Base-by-base conservation (phyloP, 139 green algal species). In the Micractinium conductrix region DNA sequence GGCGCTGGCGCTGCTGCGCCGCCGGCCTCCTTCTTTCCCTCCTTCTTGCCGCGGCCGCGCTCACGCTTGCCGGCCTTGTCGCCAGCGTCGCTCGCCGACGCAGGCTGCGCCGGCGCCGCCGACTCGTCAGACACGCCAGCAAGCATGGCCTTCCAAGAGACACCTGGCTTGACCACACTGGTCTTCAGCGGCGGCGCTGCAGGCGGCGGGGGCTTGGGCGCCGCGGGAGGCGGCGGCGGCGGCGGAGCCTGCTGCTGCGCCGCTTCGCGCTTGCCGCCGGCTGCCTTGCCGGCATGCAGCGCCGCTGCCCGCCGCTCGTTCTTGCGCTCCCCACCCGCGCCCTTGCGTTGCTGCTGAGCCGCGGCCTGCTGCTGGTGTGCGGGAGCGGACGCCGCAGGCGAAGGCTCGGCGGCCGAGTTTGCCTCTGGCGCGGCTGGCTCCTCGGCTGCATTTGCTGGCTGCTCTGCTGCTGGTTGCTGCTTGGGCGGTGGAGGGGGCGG, bases 131-230 rank as follows among this genome's bases (percentile, higher is more conserved):
- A 70, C 69, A 80, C 50, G 1, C 80, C 80, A 2, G 69, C 44
- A 50, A 85, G 24, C 70, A 85, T 44, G 5, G 80, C 26, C 53
- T 69, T 79, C 69, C 69, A 85, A 4, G 80, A 85, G 3, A 78
- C 28, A 0, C 80, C 80, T 2, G 80, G 80, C 69, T 80, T 85
- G 21, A 85, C 80, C 26, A 62, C 40, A 33, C 79, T 84, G 67
- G 45, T 71, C 60, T 40, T 72, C 35, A 40, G 19, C 3, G n/a
- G 42, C 33, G 42, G 65, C 28, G 65, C 4, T 19, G 79, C 26
- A 43, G 28, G 22, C 2, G 48, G 79, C 0, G 38, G 10, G 2
- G 58, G 76, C 79, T 73, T 69, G 50, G 80, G 50, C 1, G 40
- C 40, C 22, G 69, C 69, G 8, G 81, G 70, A 12, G 40, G 81